phyloP scores from a whole-genome alignment of 257 asterid genomes.

The Schizonepeta tenuifolia region DNA sequence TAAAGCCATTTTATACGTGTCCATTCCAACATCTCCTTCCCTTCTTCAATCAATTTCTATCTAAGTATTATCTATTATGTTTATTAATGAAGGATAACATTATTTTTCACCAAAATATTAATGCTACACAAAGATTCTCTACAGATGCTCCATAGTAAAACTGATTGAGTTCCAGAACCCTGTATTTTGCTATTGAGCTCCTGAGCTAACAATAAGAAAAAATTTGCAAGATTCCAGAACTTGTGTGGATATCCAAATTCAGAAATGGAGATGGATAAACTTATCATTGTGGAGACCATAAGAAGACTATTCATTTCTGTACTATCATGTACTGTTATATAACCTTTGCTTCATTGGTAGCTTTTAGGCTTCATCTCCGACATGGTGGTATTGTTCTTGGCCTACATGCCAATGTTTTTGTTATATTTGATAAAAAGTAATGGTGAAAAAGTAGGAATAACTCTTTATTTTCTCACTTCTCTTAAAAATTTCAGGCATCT shows the following conservation, averaged over 20 bases:
- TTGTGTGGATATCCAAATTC: too few species aligned
- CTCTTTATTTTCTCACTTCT: conserved; percentile 15
- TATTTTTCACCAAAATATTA: background rate
- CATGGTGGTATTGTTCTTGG: conserved; percentile 4
- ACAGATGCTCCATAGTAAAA: background rate
- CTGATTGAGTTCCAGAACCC: background rate
- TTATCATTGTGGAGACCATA: too few species aligned
- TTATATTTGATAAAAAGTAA: conserved; percentile 16
- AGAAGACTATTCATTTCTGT: too few species aligned
- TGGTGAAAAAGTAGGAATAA: conserved; percentile 2
- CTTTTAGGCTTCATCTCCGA: background rate
- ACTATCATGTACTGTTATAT: background rate
- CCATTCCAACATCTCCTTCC: background rate
- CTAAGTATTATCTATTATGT: too few species aligned
- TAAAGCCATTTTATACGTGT: background rate
- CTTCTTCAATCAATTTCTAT: background rate
- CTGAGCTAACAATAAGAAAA: too few species aligned
- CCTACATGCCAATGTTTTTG: conserved; percentile 11
- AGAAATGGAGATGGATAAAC: too few species aligned
- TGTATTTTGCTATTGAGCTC: too few species aligned
- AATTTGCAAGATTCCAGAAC: too few species aligned
- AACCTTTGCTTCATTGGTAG: conserved; percentile 2
- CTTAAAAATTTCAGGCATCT: conserved; percentile 61
- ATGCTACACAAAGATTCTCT: background rate
- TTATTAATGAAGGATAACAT: background rate